Conservation (phyloP, 2,329 filamentous ascomycete genomes). For the Stemphylium vesicarium region DNA sequence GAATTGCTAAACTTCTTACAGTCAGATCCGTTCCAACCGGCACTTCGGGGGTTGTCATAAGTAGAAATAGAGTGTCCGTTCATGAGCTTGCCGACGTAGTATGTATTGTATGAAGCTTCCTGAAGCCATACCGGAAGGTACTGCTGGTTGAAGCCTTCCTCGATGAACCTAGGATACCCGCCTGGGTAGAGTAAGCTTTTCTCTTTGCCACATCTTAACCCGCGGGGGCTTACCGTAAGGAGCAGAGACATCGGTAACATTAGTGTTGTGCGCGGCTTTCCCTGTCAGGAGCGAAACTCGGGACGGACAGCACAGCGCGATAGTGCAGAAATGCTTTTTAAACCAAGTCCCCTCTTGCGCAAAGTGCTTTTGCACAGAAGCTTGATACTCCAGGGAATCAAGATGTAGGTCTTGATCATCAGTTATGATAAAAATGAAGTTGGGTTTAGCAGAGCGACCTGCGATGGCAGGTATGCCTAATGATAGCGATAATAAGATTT, state of each 20-base stretch:
- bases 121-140: slow-evolving; percentile 77
- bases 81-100: slow-evolving; percentile 76
- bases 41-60: slow-evolving; percentile 64
- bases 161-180: slow-evolving; percentile 70
- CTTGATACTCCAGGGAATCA: slow-evolving; percentile 67
- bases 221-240: slow-evolving; percentile 57
- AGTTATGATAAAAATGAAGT: slow-evolving; percentile 71
- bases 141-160: slow-evolving; percentile 68
- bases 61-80: slow-evolving; percentile 68
- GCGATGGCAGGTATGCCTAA: too few relatives aligned
- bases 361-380: slow-evolving; percentile 62
- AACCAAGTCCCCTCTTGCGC: slow-evolving; percentile 65
- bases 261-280: slow-evolving; percentile 72
- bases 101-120: slow-evolving; percentile 70
- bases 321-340: slow-evolving; percentile 69
- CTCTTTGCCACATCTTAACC: background rate
- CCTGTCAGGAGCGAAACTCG: slow-evolving; percentile 71
- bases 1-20: slow-evolving; percentile 20
- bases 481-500: too few relatives aligned
- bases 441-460: too few relatives aligned
- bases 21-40: slow-evolving; percentile 65
- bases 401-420: slow-evolving; percentile 72
- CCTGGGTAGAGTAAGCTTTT: slow-evolving; percentile 36
- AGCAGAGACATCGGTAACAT: slow-evolving; percentile 66
- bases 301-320: slow-evolving; percentile 71